Evolutionary conservation across 1,284 basidiomycete species (phyloP).

Genomic region (Cryptococcus sp.): DNA sequence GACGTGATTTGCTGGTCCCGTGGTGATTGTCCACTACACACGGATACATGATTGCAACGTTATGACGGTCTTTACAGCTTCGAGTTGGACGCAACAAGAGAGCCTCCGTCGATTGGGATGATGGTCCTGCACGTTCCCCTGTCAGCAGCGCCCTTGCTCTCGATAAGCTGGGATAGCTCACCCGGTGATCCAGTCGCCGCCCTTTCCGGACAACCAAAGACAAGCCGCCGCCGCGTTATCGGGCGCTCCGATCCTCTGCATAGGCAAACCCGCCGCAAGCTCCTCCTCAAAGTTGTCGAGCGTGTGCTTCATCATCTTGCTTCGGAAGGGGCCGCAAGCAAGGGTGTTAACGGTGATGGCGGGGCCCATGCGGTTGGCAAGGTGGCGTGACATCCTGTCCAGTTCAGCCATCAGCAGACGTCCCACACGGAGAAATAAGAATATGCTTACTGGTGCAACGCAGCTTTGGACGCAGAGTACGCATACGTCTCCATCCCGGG

Average conservation of each 20-base stretch:
- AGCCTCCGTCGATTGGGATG: conserved; percentile 61
- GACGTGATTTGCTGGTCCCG: no score
- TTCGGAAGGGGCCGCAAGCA: conserved; percentile 58
- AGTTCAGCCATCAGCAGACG: not conserved
- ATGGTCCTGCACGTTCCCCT: conserved; percentile 51
- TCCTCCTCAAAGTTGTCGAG: conserved; percentile 55
- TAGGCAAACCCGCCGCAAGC: conserved; percentile 55
- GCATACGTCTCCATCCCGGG: conserved; percentile 64
- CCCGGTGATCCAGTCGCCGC: conserved; percentile 62
- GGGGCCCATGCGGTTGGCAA: conserved; percentile 62
- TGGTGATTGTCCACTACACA: no score
- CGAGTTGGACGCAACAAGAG: conserved; percentile 41
- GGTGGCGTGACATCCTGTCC: conserved; percentile 59
- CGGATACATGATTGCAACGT: not conserved
- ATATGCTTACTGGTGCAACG: conserved; percentile 45
- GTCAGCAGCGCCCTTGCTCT: not conserved
- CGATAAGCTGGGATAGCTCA: conserved; percentile 11
- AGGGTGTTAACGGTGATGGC: conserved; percentile 66
- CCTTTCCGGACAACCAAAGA: conserved; percentile 60
- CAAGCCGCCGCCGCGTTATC: conserved; percentile 64
- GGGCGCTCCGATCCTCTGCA: conserved; percentile 59
- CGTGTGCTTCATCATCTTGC: conserved; percentile 59
- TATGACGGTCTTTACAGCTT: conserved; percentile 20
- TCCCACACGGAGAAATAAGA: not conserved
- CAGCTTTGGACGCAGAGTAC: conserved; percentile 64